A percentile compares a stretch with the other conserved stretches of the same genome.
Conservation (phyloP, 257 asterid genomes). For the Voacanga thouarsii region DNA sequence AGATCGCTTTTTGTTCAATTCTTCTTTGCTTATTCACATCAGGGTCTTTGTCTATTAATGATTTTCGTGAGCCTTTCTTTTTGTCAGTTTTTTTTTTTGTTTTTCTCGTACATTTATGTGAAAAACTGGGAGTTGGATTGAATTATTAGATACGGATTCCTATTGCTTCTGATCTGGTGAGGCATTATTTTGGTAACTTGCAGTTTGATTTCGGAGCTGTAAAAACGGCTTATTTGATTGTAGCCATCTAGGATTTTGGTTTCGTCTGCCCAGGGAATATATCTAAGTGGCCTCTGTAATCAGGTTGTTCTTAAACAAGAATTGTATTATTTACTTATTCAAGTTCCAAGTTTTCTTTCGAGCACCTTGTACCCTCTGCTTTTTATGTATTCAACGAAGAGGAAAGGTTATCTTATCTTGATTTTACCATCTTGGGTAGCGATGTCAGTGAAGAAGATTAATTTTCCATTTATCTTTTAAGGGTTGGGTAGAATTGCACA, state of each 20-base stretch:
- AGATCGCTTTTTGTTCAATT: constrained; percentile 33
- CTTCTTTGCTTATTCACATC: constrained; percentile 41
- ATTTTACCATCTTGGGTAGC: background rate
- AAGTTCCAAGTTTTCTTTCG: background rate
- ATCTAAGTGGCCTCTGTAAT: background rate
- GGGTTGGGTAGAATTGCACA: too few relatives aligned
- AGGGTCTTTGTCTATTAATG: constrained; percentile 46
- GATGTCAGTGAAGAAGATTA: too few relatives aligned
- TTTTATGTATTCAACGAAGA: background rate
- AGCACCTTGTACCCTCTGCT: background rate
- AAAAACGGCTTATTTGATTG: background rate
- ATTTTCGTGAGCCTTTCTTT: constrained; percentile 49
- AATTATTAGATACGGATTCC: constrained; percentile 8
- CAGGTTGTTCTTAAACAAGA: background rate
- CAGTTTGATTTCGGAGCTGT: background rate
- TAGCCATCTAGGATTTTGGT: background rate
- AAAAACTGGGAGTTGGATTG: constrained; percentile 9
- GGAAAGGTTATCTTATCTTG: background rate
- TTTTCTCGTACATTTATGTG: background rate
- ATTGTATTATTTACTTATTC: background rate
- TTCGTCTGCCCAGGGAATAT: background rate
- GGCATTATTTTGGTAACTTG: constrained; percentile 19
- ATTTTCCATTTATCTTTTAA: background rate
- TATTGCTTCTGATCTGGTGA: constrained; percentile 12
- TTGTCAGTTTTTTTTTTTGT: background rate